Conservation (phyloP, 306 rosid genomes). For the Malus fusca region DNA sequence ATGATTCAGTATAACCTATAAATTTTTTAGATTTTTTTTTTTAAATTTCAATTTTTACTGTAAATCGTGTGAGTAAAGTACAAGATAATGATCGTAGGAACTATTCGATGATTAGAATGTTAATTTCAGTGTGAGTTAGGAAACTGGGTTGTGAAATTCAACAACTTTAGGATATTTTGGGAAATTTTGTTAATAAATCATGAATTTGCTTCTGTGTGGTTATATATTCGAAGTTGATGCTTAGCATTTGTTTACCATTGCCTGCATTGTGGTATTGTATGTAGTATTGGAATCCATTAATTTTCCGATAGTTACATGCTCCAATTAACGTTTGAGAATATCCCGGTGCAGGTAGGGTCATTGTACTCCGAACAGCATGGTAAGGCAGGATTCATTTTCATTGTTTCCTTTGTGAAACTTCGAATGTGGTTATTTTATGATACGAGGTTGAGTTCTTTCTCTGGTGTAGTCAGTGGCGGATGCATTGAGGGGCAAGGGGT, state of each 20-base stretch:
- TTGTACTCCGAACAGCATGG: conserved; percentile 86
- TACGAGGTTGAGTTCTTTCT: too few species aligned
- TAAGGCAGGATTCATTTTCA: conserved; percentile 10
- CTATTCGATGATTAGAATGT: background rate
- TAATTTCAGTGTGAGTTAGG: background rate
- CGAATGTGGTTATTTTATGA: background rate
- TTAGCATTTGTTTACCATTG: background rate
- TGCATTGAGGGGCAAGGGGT: too few species aligned
- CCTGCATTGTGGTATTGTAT: background rate
- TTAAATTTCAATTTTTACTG: background rate
- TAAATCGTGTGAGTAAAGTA: background rate
- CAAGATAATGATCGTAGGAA: background rate
- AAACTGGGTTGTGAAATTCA: background rate
- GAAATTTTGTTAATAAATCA: background rate
- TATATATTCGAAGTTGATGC: background rate
- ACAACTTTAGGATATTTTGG: background rate
- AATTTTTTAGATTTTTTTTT: background rate
- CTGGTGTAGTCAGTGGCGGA: too few species aligned
- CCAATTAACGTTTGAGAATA: conserved; percentile 3
- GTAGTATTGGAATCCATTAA: background rate
- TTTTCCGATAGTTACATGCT: background rate
- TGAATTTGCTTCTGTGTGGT: background rate
- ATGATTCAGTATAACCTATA: background rate
- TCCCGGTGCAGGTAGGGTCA: conserved; percentile 57
- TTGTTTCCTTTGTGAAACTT: background rate